Evolutionary conservation across 2,329 filamentous ascomycete species (phyloP), one percentile per base, ranked within the genome.

Genomic region (Orbilia oligospora): DNA sequence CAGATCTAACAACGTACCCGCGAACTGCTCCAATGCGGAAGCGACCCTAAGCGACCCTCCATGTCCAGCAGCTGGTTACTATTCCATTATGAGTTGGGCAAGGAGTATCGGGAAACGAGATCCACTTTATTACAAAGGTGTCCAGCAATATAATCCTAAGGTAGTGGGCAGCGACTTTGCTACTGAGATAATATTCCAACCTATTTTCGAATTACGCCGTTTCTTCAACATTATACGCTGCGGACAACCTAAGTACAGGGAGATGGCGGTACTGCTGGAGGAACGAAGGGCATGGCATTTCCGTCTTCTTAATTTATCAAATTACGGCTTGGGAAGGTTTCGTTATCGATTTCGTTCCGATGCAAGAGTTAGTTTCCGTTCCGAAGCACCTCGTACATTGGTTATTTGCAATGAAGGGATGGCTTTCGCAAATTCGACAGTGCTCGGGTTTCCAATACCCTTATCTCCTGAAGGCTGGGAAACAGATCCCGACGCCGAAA

Each of bases 1-100:
- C 20, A 20, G 16, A 2, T 61, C 55, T 18, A 41, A 22, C 24
- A 38, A 61, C n/a, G 36, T 61, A 18, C 55, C 30, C 12, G 5
- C 14, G 1, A 41, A 61, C 30, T 61, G 55, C 30, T 61, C 30
- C 9, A 36, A 36, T 14, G 27, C 22, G 41, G 30, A 36, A 10
- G 30, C 55, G 20, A 38, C 8, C 8, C 30, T 61, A 20, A 38
- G 24, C 20, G 55, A 61, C 9, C 30, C 30, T 18, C 30, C 36
- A 18, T 61, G 55, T 18, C 55, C 55, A 8, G 55, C 55, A 5
- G 55, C 55, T 20, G 27, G 55, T 12, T 61, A 38, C 24, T 38
- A 61, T n/a, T 61, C 55, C n/a, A 61, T 61, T 3, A 61, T 38
- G 55, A 61, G 55, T 61, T 61, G 55, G 55, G 30, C 55, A 38